Percentiles rank a stretch among this genome's conserved stretches.
These are phyloP conservation scores for Phytophthora quininea DNA, from an alignment of 352 stramenopile genomes.

Conservation along the genomic window DNA sequence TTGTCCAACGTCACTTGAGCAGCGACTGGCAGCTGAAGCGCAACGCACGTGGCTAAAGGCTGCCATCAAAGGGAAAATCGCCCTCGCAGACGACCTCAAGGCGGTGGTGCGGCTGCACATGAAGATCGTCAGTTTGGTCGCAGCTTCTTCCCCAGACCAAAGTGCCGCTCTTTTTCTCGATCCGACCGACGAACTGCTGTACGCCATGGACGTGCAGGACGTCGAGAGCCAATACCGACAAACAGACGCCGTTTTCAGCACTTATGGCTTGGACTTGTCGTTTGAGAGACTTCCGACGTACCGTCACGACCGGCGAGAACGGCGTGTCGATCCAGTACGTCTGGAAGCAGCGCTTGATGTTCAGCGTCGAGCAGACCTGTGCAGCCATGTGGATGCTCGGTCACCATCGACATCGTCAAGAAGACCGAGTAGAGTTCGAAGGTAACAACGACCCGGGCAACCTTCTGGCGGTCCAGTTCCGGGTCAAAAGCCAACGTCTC, in stretches of 20 bases:
- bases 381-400: neutral
- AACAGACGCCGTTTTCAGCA: slow-evolving; percentile 1
- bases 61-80: too few species aligned
- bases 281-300: too few species aligned
- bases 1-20: neutral
- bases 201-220: slow-evolving; percentile 4
- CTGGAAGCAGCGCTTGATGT: too few species aligned
- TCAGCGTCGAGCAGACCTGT: slow-evolving; percentile 1
- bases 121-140: too few species aligned
- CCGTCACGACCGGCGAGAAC: too few species aligned
- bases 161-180: neutral
- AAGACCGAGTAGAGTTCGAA: slow-evolving; percentile 5
- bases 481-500: neutral
- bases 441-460: neutral
- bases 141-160: too few species aligned
- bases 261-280: slow-evolving; percentile 1
- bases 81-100: too few species aligned
- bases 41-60: too few species aligned
- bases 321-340: too few species aligned
- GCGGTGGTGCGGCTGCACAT: too few species aligned
- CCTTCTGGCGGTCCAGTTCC: slow-evolving; percentile 2
- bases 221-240: slow-evolving; percentile 2
- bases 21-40: neutral
- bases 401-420: neutral
- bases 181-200: slow-evolving; percentile 3